These are phyloP conservation scores for Calycina marina DNA, from an alignment of 2,329 filamentous ascomycete genomes.

Conservation along the genomic window DNA sequence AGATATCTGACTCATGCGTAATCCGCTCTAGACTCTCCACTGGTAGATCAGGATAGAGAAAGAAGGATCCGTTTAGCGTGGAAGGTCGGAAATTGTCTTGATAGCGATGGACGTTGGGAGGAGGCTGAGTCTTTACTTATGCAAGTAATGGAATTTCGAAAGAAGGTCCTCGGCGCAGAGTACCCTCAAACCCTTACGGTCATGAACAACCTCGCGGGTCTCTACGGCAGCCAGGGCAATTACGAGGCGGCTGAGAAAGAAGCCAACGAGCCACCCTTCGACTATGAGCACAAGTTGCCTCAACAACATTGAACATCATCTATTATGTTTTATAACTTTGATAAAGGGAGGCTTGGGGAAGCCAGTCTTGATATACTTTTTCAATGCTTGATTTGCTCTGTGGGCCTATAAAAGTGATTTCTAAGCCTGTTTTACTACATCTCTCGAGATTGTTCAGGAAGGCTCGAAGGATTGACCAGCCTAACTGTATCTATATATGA, in stretches of 20 bases:
- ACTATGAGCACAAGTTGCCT: no score
- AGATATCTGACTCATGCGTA: constrained; percentile 4
- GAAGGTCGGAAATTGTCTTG: constrained; percentile 14
- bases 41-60: not conserved
- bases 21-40: not conserved
- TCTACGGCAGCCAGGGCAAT: not conserved
- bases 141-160: constrained; percentile 1
- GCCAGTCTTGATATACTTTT: no score
- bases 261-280: no score
- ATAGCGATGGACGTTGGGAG: not conserved
- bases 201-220: not conserved
- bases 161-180: constrained; percentile 10
- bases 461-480: no score
- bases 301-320: no score
- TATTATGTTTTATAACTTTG: no score
- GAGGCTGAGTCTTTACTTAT: not conserved
- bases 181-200: constrained; percentile 13
- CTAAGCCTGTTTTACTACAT: no score
- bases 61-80: constrained; percentile 14
- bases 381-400: no score
- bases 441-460: no score
- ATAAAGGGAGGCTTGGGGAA: no score
- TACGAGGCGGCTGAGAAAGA: not conserved
- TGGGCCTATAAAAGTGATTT: no score
- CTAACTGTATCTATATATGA: no score